Percentiles rank a stretch among this genome's conserved stretches.
These are phyloP conservation scores for Novymonas esmeraldas DNA, from an alignment of 208 protist species.

Conservation along the genomic window DNA sequence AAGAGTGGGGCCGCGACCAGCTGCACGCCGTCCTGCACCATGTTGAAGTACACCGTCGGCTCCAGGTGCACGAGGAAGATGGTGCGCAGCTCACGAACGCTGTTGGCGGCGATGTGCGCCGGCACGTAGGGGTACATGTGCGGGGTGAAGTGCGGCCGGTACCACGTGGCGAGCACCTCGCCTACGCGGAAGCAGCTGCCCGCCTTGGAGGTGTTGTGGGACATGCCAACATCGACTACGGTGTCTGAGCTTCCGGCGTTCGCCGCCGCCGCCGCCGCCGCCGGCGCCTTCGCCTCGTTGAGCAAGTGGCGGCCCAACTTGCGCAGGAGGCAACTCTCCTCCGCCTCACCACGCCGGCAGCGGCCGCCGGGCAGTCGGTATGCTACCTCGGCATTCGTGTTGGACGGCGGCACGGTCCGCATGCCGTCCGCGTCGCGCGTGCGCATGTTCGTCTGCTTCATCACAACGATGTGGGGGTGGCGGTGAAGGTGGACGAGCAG, in stretches of 20 bases:
- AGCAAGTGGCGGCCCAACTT: slow-evolving; percentile 77
- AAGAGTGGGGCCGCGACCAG: slow-evolving; percentile 91
- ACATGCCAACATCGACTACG: slow-evolving; percentile 48
- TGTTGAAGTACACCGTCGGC: slow-evolving; percentile 69
- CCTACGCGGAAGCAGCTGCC: slow-evolving; percentile 68
- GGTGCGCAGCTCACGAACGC: slow-evolving; percentile 83
- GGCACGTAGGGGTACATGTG: slow-evolving; percentile 95
- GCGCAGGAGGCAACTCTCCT: slow-evolving; percentile 73
- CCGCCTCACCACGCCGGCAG: slow-evolving; percentile 69
- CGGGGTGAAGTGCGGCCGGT: slow-evolving; percentile 82
- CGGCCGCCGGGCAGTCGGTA: slow-evolving; percentile 81
- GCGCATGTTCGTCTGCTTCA: slow-evolving; percentile 49
- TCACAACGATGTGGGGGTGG: slow-evolving; percentile 92
- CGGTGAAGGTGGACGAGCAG: slow-evolving; percentile 92
- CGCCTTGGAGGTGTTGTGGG: slow-evolving; percentile 37
- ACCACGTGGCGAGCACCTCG: slow-evolving; percentile 81
- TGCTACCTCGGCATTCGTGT: slow-evolving; percentile 41
- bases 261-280: neutral
- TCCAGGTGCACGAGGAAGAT: slow-evolving; percentile 87
- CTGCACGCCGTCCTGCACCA: slow-evolving; percentile 67
- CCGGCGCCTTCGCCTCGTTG: slow-evolving; percentile 54
- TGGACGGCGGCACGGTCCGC: slow-evolving; percentile 38
- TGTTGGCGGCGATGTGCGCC: slow-evolving; percentile 74
- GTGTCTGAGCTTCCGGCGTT: slow-evolving; percentile 31
- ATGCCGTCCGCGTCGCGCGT: slow-evolving; percentile 24